A percentile compares a stretch with the other conserved stretches of the same genome.
Conservation (phyloP, 2,329 filamentous ascomycete species). For the Penicillium sp. region DNA sequence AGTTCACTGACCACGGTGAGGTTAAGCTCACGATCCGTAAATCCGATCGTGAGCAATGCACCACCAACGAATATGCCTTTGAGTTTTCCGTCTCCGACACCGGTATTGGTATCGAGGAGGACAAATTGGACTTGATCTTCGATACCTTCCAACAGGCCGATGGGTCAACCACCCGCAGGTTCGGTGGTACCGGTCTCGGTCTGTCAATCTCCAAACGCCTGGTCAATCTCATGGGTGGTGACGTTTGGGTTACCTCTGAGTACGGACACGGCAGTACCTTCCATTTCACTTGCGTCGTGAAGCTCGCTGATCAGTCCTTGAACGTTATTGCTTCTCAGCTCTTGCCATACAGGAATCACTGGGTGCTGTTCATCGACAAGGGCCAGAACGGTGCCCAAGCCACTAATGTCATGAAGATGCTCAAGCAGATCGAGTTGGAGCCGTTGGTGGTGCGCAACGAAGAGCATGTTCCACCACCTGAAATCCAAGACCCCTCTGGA, state of each 20-base stretch:
- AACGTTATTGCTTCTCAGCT: constrained; percentile 72
- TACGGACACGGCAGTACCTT: constrained; percentile 91
- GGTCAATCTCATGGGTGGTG: constrained; percentile 93
- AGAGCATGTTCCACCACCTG: constrained; percentile 60
- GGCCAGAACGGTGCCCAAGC: constrained; percentile 67
- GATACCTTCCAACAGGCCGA: constrained; percentile 99
- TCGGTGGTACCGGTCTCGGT: constrained; percentile 90
- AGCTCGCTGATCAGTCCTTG: constrained; percentile 75
- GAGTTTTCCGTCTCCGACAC: constrained; percentile 96
- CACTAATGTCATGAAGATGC: constrained; percentile 72
- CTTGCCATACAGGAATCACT: constrained; percentile 85
- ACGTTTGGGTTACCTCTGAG: constrained; percentile 92
- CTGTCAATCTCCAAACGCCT: constrained; percentile 93
- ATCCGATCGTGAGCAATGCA: constrained; percentile 63
- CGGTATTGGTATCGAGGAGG: constrained; percentile 90
- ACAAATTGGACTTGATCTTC: constrained; percentile 96
- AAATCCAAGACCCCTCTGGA: constrained; percentile 51
- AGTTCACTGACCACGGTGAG: constrained; percentile 95
- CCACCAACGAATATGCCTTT: constrained; percentile 79
- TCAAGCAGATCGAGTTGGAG: constrained; percentile 73
- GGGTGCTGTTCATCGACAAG: constrained; percentile 93
- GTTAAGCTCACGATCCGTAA: constrained; percentile 89
- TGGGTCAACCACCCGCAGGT: constrained; percentile 92
- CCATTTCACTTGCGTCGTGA: constrained; percentile 92
- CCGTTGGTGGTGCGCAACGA: constrained; percentile 82